phyloP scores from a whole-genome alignment of 306 rosid genomes.

The Cercis canadensis region DNA sequence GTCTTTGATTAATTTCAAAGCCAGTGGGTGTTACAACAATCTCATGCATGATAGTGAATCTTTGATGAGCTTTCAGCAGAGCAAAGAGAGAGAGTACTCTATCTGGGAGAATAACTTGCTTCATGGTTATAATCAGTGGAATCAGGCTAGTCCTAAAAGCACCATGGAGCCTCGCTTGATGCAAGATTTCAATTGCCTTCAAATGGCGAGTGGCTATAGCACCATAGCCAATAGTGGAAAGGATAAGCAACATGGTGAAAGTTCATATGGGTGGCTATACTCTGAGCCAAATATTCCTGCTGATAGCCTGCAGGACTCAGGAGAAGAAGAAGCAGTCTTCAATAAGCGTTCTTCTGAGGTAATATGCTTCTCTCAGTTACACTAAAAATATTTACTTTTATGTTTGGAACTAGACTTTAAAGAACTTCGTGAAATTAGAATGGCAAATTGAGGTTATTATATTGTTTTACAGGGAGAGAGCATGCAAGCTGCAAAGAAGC shows the following conservation, averaged over 20 bases:
- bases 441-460: slow-evolving; percentile 8
- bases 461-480: slow-evolving; percentile 55
- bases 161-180: slow-evolving; percentile 33
- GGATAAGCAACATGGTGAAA: slow-evolving; percentile 48
- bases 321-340: slow-evolving; percentile 38
- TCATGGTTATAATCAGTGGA: slow-evolving; percentile 44
- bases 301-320: slow-evolving; percentile 50
- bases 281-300: slow-evolving; percentile 47
- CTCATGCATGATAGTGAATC: slow-evolving; percentile 48
- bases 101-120: slow-evolving; percentile 41
- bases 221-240: slow-evolving; percentile 40
- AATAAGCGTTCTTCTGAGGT: slow-evolving; percentile 69
- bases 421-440: neutral
- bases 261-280: slow-evolving; percentile 65
- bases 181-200: slow-evolving; percentile 54
- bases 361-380: slow-evolving; percentile 1
- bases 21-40: slow-evolving; percentile 23
- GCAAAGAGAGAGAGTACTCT: slow-evolving; percentile 37
- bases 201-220: slow-evolving; percentile 52
- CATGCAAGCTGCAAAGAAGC: slow-evolving; percentile 59
- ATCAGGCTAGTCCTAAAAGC: slow-evolving; percentile 43
- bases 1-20: slow-evolving; percentile 70
- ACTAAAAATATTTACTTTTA: neutral
- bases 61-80: slow-evolving; percentile 74
- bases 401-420: neutral